Conservation (phyloP, 75 land plant species). For the Pinus albicaulis region DNA sequence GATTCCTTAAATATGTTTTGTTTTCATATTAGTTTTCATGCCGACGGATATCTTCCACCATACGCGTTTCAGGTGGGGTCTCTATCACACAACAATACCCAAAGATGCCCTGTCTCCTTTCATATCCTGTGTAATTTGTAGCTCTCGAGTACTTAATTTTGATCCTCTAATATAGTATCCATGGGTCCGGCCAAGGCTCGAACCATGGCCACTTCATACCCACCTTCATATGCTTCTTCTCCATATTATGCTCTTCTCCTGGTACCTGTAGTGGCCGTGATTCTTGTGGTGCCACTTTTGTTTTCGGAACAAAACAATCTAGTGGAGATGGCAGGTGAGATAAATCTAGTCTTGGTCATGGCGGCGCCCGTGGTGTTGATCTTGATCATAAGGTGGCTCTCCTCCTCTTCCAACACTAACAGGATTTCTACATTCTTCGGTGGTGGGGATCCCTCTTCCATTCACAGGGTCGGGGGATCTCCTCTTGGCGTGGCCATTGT, state of each 20-base stretch:
- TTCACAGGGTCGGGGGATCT: not conserved
- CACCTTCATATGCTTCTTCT: too few relatives aligned
- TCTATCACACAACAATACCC: too few relatives aligned
- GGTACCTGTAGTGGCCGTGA: not conserved
- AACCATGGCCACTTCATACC: not conserved
- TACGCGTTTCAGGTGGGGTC: too few relatives aligned
- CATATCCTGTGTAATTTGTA: too few relatives aligned
- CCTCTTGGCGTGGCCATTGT: constrained; percentile 6
- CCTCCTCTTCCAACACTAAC: not conserved
- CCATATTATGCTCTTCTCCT: not conserved
- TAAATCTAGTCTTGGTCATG: not conserved
- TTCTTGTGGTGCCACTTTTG: not conserved
- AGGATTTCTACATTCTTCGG: too few relatives aligned
- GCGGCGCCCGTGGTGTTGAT: not conserved
- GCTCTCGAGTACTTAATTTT: too few relatives aligned
- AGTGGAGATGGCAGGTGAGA: not conserved
- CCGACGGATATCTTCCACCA: too few relatives aligned
- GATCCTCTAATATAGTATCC: too few relatives aligned
- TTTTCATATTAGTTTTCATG: too few relatives aligned
- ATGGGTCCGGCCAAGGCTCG: too few relatives aligned
- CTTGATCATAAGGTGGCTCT: not conserved
- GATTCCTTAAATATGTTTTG: too few relatives aligned
- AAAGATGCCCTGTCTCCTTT: too few relatives aligned
- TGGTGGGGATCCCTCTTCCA: not conserved
- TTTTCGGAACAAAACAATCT: not conserved